Base-by-base conservation (phyloP, 768 basidiomycete genomes). In the Dentipellis fragilis region DNA sequence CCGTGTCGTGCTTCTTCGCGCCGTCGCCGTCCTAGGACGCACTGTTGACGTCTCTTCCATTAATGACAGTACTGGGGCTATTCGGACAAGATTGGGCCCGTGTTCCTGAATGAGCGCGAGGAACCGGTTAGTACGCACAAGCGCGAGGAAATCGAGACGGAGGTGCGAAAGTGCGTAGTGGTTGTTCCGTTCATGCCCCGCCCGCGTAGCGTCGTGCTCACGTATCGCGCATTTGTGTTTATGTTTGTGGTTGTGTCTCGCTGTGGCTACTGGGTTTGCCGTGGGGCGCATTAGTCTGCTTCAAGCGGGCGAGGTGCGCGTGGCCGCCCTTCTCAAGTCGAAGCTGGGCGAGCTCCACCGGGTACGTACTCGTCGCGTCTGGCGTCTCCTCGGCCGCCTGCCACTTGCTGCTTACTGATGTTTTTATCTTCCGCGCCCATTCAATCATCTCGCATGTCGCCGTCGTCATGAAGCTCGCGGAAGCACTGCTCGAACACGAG, bases 401-500 rank as follows among this genome's bases (percentile, higher is more conserved):
- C n/a, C 21, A 12, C 19, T 3, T 21, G 14, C 17, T 29, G 29
- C 29, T 29, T 29, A n/a, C 52, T 19, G 19, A 38, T 14, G 2
- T n/a, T 38, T 1, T 0, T 35, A 9, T 11, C 19, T 29, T 29
- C 29, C 29, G 29, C 29, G 6, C 29, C 29, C 29, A 29, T 29
- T 29, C 29, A 29, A 29, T 29, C 29, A 29, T 29, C 6, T 29
- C 29, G 29, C 29, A 29, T 29, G 6, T 29, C 6, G 29, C 29
- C 29, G 29, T 29, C 29, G 29, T 29, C 29, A 6, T 29, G 29
- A 29, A 93, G 92, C 81, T 98, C 40, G 94, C 95, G 1, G 79
- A 80, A 54, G 95, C 95, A 10, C 73, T 99, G 56, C 87, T 99
- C 11, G 93, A 97, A 68, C 87, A 95, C 70, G 95, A 99, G 74